phyloP scores from a whole-genome alignment of 192 early-diverging fungal genomes.

The Coemansia sp. region DNA sequence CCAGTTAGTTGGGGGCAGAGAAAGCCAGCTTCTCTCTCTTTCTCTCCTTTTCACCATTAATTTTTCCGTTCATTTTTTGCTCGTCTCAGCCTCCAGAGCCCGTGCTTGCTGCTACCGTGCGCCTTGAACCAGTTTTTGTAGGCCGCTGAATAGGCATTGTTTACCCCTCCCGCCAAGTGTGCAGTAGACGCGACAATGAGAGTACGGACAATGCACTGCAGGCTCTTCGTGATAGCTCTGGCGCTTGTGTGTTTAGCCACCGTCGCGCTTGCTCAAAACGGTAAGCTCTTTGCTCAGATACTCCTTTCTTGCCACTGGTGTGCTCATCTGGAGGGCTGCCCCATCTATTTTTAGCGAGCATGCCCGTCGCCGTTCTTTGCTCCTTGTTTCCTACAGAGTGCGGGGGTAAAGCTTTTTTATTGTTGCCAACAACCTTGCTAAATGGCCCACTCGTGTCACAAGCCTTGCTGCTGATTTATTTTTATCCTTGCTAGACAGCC shows the following conservation, averaged over 20 bases:
- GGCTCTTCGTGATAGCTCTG: conserved; percentile 22
- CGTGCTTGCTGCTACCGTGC: conserved; percentile 1
- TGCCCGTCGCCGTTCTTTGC: neutral
- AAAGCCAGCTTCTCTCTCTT: neutral
- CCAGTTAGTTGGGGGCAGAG: neutral
- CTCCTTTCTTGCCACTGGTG: neutral
- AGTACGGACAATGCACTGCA: conserved; percentile 23
- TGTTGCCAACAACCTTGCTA: neutral
- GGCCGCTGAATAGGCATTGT: neutral
- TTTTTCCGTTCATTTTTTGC: neutral
- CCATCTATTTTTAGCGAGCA: conserved; percentile 10
- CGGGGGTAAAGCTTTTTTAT: neutral
- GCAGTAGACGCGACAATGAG: conserved; percentile 24
- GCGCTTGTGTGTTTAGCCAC: conserved; percentile 30
- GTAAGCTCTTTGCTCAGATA: conserved; percentile 16
- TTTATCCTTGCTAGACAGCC: conserved; percentile 1
- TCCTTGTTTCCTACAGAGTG: neutral
- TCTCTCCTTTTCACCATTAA: neutral
- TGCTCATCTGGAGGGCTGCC: neutral
- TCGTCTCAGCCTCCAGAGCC: conserved; percentile 1
- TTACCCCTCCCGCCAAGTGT: neutral
- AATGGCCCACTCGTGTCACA: neutral
- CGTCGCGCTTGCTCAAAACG: conserved; percentile 27
- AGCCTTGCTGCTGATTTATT: neutral
- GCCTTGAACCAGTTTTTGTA: neutral